Evolutionary conservation across 116 monocot species (phyloP), one percentile per base, ranked within the genome.

Genomic region (Cymodocea nodosa): DNA sequence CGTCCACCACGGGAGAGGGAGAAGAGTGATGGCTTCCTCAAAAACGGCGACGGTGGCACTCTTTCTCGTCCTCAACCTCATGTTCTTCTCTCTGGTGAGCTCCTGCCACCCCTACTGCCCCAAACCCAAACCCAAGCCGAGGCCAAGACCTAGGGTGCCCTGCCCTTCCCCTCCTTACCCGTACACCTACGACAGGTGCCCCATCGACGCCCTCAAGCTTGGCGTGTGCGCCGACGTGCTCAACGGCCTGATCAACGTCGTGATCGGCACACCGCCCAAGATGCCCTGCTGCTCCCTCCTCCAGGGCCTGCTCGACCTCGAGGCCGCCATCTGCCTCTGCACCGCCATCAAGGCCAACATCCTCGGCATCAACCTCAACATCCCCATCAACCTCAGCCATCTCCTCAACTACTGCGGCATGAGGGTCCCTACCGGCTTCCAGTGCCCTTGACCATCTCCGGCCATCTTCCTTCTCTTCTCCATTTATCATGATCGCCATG

Each of bases 191-290:
- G 62, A 60, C 34, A 71, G 25, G 24, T 80, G 88, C 77, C 84
- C 88, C 2, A 16, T 52, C 14, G 75, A 88, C 53, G 12, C 76
- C 0, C 70, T 88, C 3, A 88, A 88, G 69, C 77, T 87, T 0
- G 84, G 81, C 0, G 87, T 62, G 15, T 87, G 87, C 51, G 79
- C 72, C 18, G 62, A 84, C 62, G 66, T 84, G 58, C 77, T 87
- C 35, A 55, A 56, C 30, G 76, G 78, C 37, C 63, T 87, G 22
- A 55, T 87, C 71, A 79, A 76, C 55, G 35, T 84, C 14, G 59
- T 62, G 34, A 24, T 84, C 36, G 87, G 84, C 18, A 70, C 17
- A 8, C 81, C 87, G 40, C 87, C 87, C 1, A 76, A 59, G 79
- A 40, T 16, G 2, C 56, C 60, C 2, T 67, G 74, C 60, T 74